These are phyloP conservation scores for Posidonia australis DNA, from an alignment of 106 monocot species.

Conservation along the genomic window DNA sequence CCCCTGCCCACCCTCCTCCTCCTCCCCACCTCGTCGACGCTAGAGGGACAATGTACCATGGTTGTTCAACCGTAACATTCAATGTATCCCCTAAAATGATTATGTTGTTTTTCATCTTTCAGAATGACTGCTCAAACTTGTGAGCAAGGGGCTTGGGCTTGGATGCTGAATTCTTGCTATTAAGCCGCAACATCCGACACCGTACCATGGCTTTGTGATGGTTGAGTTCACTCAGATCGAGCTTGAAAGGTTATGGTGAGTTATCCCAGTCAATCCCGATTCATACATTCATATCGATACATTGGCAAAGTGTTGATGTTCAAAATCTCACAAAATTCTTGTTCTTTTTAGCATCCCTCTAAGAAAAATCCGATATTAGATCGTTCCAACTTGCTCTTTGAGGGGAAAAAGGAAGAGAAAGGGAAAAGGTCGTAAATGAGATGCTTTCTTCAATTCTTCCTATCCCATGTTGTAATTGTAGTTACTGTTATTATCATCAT, in stretches of 20 bases:
- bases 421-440: constrained; percentile 1
- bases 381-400: constrained; percentile 13
- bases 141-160: constrained; percentile 4
- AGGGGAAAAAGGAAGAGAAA: constrained; percentile 12
- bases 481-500: not conserved
- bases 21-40: no score
- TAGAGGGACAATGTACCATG: no score
- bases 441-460: not conserved
- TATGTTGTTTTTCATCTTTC: no score
- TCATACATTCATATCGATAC: not conserved
- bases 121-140: constrained; percentile 10
- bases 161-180: constrained; percentile 27
- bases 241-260: constrained; percentile 21
- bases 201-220: constrained; percentile 3
- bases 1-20: no score
- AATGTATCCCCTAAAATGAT: no score
- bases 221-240: constrained; percentile 28
- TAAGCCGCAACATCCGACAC: constrained; percentile 2
- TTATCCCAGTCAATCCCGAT: not conserved
- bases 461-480: not conserved
- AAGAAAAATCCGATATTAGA: constrained; percentile 18
- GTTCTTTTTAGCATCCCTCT: constrained; percentile 11
- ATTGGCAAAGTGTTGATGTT: no score
- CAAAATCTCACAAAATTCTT: no score
- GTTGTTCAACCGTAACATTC: no score